Base-by-base conservation (phyloP, 2,329 filamentous ascomycete genomes). In the Tolypocladium pustulatum region DNA sequence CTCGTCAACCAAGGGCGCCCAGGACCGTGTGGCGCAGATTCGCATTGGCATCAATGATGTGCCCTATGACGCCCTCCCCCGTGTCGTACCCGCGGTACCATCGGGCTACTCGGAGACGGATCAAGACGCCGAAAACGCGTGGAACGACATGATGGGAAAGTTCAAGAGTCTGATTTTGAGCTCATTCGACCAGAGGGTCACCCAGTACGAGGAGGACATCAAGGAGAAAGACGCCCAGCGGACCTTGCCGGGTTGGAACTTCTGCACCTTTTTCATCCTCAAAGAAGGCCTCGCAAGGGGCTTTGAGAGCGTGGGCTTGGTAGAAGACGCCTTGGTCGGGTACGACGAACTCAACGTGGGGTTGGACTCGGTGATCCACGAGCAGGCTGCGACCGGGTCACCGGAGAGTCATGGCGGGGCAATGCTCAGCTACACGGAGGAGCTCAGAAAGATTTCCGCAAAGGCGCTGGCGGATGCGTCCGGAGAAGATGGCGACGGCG, bases 241-340 rank as follows among this genome's bases (percentile, higher is more conserved):
- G 54, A 86, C 80, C 38, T 75, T 99, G 22, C 94, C 94, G 0
- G 94, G 94, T 0, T 99, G 94, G 94, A 99, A 99, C 69, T 99
- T 99, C 70, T 97, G 94, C 73, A 99, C 94, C 0, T 99, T 99
- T 71, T 99, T 99, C 71, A 92, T 99, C 20, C 80, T 99, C 10
- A 99, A 99, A 68, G 94, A 99, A 72, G 94, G 94, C 0, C 76
- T 99, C 40, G 93, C 94, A 1, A 83, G 90, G 64, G 95, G 93
- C 0, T 96, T 99, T 65, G 95, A 99, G 72, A 97, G 90, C 69
- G 92, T 97, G 3, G 95, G 95, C 0, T 78, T 99, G 12, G 90
- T 97, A 10, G 94, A 99, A 68, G 94, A 99, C 78, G 93, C 94
- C 3, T 76, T 99, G 43, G 89, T 94, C 5, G 91, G 91, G 17